These are phyloP conservation scores for Euphorbia pulcherrima DNA, from an alignment of 345 rosid genomes.

Conservation along the genomic window DNA sequence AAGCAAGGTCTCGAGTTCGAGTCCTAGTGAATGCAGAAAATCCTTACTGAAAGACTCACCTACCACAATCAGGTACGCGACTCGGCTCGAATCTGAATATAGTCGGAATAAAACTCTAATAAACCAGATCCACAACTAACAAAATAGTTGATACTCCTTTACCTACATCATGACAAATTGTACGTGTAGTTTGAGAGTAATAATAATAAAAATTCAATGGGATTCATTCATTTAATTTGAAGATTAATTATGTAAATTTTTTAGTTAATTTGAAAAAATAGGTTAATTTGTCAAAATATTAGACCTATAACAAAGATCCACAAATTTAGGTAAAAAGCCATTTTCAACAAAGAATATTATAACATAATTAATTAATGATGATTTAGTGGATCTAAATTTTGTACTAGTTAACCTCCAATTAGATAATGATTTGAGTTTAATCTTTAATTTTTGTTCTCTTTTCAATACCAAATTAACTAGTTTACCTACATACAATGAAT, in stretches of 20 bases:
- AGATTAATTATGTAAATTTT: neutral
- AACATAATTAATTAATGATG: neutral
- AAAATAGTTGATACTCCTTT: neutral
- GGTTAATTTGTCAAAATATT: conserved; percentile 3
- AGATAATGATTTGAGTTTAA: neutral
- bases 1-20: no score
- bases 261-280: neutral
- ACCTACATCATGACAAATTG: neutral
- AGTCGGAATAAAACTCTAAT: no score
- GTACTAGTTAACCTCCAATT: conserved; percentile 7
- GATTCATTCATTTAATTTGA: neutral
- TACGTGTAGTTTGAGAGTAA: neutral
- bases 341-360: conserved; percentile 16
- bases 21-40: no score
- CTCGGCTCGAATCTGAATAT: no score
- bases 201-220: neutral
- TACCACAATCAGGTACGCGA: no score
- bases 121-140: no score
- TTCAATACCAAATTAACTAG: neutral
- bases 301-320: neutral
- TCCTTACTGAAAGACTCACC: no score
- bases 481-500: no score
- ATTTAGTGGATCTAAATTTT: neutral
- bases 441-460: no score
- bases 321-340: conserved; percentile 13